Conservation (phyloP, 441 rosid species). For the Pelargonium fulgidum region DNA sequence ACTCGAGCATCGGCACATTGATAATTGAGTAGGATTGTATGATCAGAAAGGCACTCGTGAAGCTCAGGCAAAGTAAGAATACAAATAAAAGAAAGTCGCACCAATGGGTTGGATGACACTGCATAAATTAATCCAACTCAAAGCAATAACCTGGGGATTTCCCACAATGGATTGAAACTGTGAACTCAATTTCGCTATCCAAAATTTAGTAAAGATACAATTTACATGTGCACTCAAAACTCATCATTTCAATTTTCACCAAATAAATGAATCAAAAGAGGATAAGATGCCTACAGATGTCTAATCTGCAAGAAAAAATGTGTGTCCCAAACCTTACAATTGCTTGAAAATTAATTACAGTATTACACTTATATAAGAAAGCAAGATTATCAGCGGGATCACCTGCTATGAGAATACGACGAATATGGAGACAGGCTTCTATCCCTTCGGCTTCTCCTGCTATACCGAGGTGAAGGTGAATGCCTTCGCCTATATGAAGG, state of each 20-base stretch:
- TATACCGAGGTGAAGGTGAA: constrained; percentile 74
- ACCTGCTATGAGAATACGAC: constrained; percentile 77
- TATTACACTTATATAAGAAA: constrained; percentile 19
- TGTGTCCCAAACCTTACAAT: constrained; percentile 33
- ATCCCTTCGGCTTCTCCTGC: constrained; percentile 72
- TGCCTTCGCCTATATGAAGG: constrained; percentile 62
- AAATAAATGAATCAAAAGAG: constrained; percentile 17
- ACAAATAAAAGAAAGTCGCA: not conserved
- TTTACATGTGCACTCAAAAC: not conserved
- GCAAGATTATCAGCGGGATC: constrained; percentile 47
- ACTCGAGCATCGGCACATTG: constrained; percentile 15
- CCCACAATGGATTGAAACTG: no score
- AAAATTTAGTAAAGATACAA: not conserved
- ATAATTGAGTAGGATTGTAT: not conserved
- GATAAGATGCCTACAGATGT: constrained; percentile 29
- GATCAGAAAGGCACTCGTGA: not conserved
- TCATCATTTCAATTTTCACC: constrained; percentile 4
- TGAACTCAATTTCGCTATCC: not conserved
- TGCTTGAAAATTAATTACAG: constrained; percentile 22
- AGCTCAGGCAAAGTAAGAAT: constrained; percentile 16
- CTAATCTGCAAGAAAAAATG: constrained; percentile 28
- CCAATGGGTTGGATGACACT: not conserved
- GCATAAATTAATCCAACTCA: not conserved
- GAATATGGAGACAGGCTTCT: constrained; percentile 76
- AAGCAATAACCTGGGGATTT: not conserved